These are phyloP conservation scores for Zychaea mexicana DNA, from an alignment of 371 early-diverging fungal species.

Conservation along the genomic window DNA sequence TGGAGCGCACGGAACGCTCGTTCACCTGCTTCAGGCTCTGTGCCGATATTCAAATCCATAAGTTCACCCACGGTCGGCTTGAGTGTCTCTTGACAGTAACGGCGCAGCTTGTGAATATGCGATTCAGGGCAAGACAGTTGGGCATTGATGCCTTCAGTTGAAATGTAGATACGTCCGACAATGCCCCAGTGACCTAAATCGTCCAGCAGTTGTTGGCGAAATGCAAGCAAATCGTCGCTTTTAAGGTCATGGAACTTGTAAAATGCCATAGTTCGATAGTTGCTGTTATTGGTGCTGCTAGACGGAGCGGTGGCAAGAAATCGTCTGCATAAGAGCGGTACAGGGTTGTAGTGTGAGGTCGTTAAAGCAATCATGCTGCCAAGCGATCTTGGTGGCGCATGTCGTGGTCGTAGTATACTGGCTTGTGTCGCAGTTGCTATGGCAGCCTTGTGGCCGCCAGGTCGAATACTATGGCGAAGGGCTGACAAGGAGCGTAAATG, in stretches of 20 bases:
- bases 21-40: conserved; percentile 58
- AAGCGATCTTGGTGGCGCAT: neutral
- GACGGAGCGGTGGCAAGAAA: neutral
- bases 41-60: conserved; percentile 71
- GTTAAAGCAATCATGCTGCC: neutral
- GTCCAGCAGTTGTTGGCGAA: conserved; percentile 53
- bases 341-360: neutral
- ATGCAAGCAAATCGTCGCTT: conserved; percentile 30
- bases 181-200: conserved; percentile 56
- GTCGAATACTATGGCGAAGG: neutral
- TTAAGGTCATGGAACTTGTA: conserved; percentile 66
- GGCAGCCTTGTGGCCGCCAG: neutral
- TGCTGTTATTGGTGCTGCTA: neutral
- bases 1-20: conserved; percentile 70
- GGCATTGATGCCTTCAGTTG: conserved; percentile 83
- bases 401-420: neutral
- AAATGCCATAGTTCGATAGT: conserved; percentile 69
- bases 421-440: neutral
- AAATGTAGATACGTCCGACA: conserved; percentile 78
- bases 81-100: conserved; percentile 25
- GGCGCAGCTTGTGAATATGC: conserved; percentile 45
- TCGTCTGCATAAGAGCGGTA: neutral
- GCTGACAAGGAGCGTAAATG: neutral
- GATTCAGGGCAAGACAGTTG: conserved; percentile 75
- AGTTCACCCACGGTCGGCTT: conserved; percentile 37